Evolutionary conservation across 2,329 filamentous ascomycete species (phyloP), one percentile per base, ranked within the genome.

Genomic region (Xylaria sp.): DNA sequence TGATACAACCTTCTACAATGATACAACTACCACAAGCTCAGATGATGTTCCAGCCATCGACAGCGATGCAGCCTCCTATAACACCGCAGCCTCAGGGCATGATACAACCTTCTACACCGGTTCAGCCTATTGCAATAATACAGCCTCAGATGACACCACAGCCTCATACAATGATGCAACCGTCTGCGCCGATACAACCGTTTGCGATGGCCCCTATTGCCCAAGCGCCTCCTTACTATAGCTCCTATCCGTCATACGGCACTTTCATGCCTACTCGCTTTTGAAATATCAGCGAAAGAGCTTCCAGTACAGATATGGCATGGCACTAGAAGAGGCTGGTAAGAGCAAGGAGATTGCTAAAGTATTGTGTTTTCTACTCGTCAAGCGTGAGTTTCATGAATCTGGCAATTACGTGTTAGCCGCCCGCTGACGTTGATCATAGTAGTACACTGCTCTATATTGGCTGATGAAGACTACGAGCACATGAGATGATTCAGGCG

Each of bases 311-410:
- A 28, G 28, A 28, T 28, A 28, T 73, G 96, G 96, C 70, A 99
- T 98, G 95, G 97, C 92, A 15, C 83, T 99, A 74, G 96, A 99
- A 76, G 94, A 99, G 81, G 96, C 97, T 41, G 90, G 91, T 76
- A 92, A 94, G 85, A 99, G 99, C 84, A 97, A 94, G 3, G 94
- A 99, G 83, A 99, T 99, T 79, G 96, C 96, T 46, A 97, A 97
- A 86, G 97, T 99, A 84, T 82, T 94, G 69, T 94, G 92, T 77
- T 81, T 93, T 77, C 92, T 92, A 41, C 92, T 92, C 65, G 92
- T 95, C 66, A 93, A 94, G 82, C 79, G 90, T 92, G 81, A 84
- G 88, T 75, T 41, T 37, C 20, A 32, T 10, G 3, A 32, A 12
- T 13, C 34, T 18, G 8, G 32, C 5, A 20, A 32, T 48, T 15